A percentile compares a stretch with the other conserved stretches of the same genome.
Conservation (phyloP, 202 grass and related monocot species). For the Eragrostis tef region DNA sequence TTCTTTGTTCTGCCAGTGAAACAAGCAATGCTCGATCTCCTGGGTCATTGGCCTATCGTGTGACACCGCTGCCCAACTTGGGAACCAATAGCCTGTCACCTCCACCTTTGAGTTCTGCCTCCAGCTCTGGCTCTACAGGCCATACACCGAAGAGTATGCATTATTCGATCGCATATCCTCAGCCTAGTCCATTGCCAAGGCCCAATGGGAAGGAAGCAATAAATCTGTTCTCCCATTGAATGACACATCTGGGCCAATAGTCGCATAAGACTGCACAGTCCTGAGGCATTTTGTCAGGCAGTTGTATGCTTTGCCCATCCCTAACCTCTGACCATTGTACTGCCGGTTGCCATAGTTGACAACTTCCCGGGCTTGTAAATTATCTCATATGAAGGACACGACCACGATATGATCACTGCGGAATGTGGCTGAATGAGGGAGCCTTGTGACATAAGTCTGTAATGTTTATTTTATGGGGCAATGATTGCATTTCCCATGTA, state of each 20-base stretch:
- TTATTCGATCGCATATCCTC: constrained; percentile 44
- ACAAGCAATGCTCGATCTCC: constrained; percentile 46
- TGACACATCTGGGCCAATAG: constrained; percentile 14
- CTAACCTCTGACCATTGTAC: constrained; percentile 36
- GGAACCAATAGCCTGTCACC: constrained; percentile 52
- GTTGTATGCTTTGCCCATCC: background rate
- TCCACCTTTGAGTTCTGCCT: constrained; percentile 46
- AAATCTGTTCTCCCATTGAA: constrained; percentile 50
- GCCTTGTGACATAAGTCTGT: constrained; percentile 30
- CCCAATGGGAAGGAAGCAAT: constrained; percentile 44
- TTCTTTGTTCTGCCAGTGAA: constrained; percentile 36
- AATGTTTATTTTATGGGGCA: constrained; percentile 42
- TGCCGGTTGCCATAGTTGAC: background rate
- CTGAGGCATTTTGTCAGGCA: background rate
- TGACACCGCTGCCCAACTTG: constrained; percentile 26
- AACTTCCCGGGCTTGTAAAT: constrained; percentile 25
- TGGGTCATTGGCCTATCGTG: constrained; percentile 42
- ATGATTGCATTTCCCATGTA: constrained; percentile 48
- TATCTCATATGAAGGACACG: constrained; percentile 33
- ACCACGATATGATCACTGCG: background rate
- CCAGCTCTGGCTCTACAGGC: constrained; percentile 52
- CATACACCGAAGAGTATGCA: constrained; percentile 47
- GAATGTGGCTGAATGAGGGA: constrained; percentile 14
- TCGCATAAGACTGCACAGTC: background rate
- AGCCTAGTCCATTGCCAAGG: constrained; percentile 56